Percentiles rank a stretch among this genome's conserved stretches.
Evolutionary conservation across 768 basidiomycete genomes (phyloP).

Genomic region (Tulasnella sp.): DNA sequence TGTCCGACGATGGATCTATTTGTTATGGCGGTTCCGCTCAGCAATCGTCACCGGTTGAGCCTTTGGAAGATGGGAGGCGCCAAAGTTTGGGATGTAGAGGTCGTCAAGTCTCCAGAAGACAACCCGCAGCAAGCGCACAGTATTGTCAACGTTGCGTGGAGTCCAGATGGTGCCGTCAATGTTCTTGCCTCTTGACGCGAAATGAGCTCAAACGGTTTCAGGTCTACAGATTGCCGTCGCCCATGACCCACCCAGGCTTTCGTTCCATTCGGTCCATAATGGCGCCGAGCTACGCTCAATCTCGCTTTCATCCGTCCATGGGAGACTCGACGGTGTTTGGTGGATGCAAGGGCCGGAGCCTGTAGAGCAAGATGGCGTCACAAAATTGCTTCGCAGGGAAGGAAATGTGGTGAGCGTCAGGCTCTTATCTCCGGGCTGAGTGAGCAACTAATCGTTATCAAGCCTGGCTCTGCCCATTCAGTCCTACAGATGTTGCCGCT

Average conservation of each 20-base stretch:
- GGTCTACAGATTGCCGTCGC: slow-evolving; percentile 53
- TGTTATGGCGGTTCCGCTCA: neutral
- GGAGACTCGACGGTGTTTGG: slow-evolving; percentile 4
- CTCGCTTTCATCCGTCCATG: neutral
- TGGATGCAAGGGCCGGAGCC: slow-evolving; percentile 24
- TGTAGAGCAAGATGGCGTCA: neutral
- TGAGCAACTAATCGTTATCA: slow-evolving; percentile 43
- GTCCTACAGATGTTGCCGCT: slow-evolving; percentile 57
- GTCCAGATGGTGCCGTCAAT: slow-evolving; percentile 54
- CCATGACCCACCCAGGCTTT: slow-evolving; percentile 55
- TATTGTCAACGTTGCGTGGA: slow-evolving; percentile 60
- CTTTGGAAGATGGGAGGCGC: slow-evolving; percentile 73
- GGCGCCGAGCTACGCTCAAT: slow-evolving; percentile 45
- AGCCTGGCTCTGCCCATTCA: slow-evolving; percentile 73
- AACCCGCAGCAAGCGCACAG: slow-evolving; percentile 19
- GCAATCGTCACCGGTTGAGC: slow-evolving; percentile 10
- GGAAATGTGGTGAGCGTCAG: slow-evolving; percentile 14
- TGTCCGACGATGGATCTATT: slow-evolving; percentile 15
- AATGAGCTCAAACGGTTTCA: slow-evolving; percentile 28
- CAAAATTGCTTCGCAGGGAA: slow-evolving; percentile 10
- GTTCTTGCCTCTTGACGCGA: neutral
- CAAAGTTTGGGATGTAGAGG: slow-evolving; percentile 73
- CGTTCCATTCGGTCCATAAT: slow-evolving; percentile 69
- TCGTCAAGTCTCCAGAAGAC: slow-evolving; percentile 33
- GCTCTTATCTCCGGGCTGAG: slow-evolving; percentile 46